These are phyloP conservation scores for Furcasterigmium furcatum DNA, from an alignment of 2,329 filamentous ascomycete genomes.

Conservation along the genomic window DNA sequence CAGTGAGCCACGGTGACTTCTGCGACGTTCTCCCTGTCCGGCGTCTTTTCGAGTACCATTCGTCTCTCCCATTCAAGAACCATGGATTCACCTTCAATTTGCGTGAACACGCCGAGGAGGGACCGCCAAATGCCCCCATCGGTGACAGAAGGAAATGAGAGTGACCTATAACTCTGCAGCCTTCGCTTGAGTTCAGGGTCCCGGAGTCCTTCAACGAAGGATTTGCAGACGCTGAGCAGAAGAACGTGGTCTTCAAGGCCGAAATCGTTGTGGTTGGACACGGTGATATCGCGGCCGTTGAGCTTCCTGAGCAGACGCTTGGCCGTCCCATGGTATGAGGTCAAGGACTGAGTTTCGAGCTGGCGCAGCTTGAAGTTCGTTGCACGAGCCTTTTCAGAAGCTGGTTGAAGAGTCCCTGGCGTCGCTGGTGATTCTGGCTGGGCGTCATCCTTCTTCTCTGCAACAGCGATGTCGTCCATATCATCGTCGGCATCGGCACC, in stretches of 20 bases:
- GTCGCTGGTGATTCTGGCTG: background rate
- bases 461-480: no score
- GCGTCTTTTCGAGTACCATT: conserved; percentile 27
- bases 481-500: background rate
- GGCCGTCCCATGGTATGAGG: conserved; percentile 43
- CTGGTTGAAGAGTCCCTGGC: no score
- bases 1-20: conserved; percentile 38
- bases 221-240: conserved; percentile 47
- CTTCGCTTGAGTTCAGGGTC: conserved; percentile 42
- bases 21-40: conserved; percentile 30
- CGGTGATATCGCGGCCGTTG: conserved; percentile 46
- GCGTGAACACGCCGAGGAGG: conserved; percentile 48
- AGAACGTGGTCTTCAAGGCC: conserved; percentile 39
- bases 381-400: background rate
- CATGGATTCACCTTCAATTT: conserved; percentile 55
- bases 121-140: conserved; percentile 29
- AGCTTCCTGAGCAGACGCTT: conserved; percentile 47
- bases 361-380: conserved; percentile 33
- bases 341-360: conserved; percentile 32
- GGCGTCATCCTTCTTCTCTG: conserved; percentile 2
- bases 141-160: conserved; percentile 5
- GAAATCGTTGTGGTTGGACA: conserved; percentile 42
- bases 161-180: conserved; percentile 42
- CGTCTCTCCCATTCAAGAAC: conserved; percentile 42
- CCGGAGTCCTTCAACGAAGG: conserved; percentile 52